These are phyloP conservation scores for Trichoderma koningiopsis DNA, from an alignment of 2,329 filamentous ascomycete species.

Conservation along the genomic window DNA sequence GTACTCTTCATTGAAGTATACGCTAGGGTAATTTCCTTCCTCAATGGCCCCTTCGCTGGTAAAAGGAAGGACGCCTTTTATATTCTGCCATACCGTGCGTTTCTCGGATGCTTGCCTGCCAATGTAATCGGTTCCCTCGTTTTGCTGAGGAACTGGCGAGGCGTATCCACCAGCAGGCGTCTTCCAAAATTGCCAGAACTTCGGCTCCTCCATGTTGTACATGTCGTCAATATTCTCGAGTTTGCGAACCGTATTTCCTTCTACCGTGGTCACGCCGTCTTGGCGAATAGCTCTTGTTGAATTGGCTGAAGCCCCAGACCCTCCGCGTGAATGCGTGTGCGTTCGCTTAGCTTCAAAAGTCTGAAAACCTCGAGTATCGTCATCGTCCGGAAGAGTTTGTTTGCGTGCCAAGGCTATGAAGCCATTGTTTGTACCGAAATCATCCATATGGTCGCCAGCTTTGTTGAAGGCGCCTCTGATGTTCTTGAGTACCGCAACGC, in stretches of 20 bases:
- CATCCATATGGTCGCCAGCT: slow-evolving; percentile 54
- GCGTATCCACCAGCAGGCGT: slow-evolving; percentile 62
- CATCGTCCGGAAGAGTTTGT: slow-evolving; percentile 20
- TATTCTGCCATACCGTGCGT: slow-evolving; percentile 54
- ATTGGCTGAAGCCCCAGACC: slow-evolving; percentile 44
- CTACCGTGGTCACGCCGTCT: neutral
- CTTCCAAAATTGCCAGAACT: slow-evolving; percentile 68
- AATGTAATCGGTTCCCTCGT: slow-evolving; percentile 44
- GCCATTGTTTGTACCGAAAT: slow-evolving; percentile 58
- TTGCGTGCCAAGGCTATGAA: slow-evolving; percentile 41
- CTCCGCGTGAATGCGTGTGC: slow-evolving; percentile 40
- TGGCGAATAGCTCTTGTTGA: slow-evolving; percentile 36
- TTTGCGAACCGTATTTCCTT: slow-evolving; percentile 57
- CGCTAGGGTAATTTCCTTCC: slow-evolving; percentile 59
- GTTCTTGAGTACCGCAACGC: slow-evolving; percentile 45
- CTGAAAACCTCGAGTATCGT: slow-evolving; percentile 33
- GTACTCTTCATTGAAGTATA: slow-evolving; percentile 61
- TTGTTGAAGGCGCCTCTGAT: slow-evolving; percentile 49
- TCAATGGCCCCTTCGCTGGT: slow-evolving; percentile 47
- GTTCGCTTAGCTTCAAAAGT: slow-evolving; percentile 39
- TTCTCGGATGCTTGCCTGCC: slow-evolving; percentile 41
- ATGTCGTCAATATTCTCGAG: slow-evolving; percentile 53
- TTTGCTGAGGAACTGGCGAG: slow-evolving; percentile 62
- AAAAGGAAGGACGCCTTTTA: slow-evolving; percentile 55
- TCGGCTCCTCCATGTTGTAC: slow-evolving; percentile 47